A percentile compares a stretch with the other conserved stretches of the same genome.
phyloP scores from a whole-genome alignment of 2,329 filamentous ascomycete genomes.

The Epichloe sylvatica region DNA sequence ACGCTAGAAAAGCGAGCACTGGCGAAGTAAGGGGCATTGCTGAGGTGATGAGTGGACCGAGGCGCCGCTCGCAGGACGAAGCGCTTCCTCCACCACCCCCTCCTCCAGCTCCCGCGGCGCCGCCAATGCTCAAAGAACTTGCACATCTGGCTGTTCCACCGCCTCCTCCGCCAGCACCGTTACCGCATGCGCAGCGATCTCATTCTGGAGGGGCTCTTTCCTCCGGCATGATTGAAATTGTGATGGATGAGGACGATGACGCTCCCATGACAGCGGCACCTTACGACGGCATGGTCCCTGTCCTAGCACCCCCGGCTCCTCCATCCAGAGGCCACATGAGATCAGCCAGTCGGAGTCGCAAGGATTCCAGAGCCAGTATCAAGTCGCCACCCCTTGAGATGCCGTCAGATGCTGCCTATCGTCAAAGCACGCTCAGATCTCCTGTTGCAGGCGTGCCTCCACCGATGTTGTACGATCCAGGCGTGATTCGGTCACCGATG shows the following conservation, averaged over 20 bases:
- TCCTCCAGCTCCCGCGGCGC: slow-evolving; percentile 29
- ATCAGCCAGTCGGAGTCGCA: slow-evolving; percentile 43
- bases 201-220: slow-evolving; percentile 32
- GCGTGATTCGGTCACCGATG: slow-evolving; percentile 19
- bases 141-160: slow-evolving; percentile 48
- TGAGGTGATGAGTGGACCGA: slow-evolving; percentile 26
- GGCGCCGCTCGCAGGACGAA: slow-evolving; percentile 37
- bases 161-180: slow-evolving; percentile 46
- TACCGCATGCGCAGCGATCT: slow-evolving; percentile 30
- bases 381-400: slow-evolving; percentile 18
- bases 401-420: slow-evolving; percentile 24
- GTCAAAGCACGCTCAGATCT: slow-evolving; percentile 15
- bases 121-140: slow-evolving; percentile 46
- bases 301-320: slow-evolving; percentile 33
- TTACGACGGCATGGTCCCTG: slow-evolving; percentile 30
- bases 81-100: slow-evolving; percentile 38
- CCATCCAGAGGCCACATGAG: slow-evolving; percentile 37
- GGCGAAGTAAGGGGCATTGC: slow-evolving; percentile 33
- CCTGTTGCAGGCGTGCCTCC: slow-evolving; percentile 15
- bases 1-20: slow-evolving; percentile 21
- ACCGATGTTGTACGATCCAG: slow-evolving; percentile 25
- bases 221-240: slow-evolving; percentile 49
- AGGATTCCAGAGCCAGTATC: slow-evolving; percentile 20
- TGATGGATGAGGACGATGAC: slow-evolving; percentile 46
- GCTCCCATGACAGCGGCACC: slow-evolving; percentile 19